Conservation (phyloP, 345 rosid genomes). For the Arabis hirsuta region DNA sequence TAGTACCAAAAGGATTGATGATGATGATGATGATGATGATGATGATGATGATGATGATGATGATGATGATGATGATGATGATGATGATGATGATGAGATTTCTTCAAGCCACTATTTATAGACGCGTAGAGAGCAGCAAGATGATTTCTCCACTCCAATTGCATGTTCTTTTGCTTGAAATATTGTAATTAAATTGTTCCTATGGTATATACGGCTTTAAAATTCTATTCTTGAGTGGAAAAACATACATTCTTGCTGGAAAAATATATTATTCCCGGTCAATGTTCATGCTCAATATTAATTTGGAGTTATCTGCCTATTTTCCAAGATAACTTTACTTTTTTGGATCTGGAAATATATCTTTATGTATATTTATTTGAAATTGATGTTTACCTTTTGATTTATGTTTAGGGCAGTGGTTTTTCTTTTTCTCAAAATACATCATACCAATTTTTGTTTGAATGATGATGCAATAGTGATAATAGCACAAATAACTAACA, state of each 20-base stretch:
- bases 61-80: constrained; percentile 36
- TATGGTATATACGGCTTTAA: constrained; percentile 24
- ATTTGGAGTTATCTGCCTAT: neutral
- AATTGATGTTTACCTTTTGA: no score
- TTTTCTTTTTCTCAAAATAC: no score
- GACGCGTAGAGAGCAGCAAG: constrained; percentile 6
- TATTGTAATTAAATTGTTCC: constrained; percentile 10
- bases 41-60: constrained; percentile 35
- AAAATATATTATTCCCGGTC: neutral
- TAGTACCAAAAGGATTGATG: constrained; percentile 12
- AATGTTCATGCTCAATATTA: neutral
- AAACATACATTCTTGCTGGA: neutral
- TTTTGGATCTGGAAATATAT: constrained; percentile 4
- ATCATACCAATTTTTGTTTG: no score
- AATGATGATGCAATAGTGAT: no score
- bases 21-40: constrained; percentile 35
- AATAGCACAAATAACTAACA: no score
- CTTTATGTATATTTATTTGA: neutral
- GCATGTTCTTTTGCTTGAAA: constrained; percentile 26
- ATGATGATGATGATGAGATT: constrained; percentile 27
- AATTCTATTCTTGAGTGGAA: neutral
- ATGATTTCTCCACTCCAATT: neutral
- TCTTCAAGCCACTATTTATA: constrained; percentile 42
- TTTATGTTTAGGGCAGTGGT: no score
- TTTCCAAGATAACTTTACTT: neutral